A percentile compares a stretch with the other conserved stretches of the same genome.
These are phyloP conservation scores for Botrytis paeoniae DNA, from an alignment of 2,329 filamentous ascomycete genomes.

Conservation along the genomic window DNA sequence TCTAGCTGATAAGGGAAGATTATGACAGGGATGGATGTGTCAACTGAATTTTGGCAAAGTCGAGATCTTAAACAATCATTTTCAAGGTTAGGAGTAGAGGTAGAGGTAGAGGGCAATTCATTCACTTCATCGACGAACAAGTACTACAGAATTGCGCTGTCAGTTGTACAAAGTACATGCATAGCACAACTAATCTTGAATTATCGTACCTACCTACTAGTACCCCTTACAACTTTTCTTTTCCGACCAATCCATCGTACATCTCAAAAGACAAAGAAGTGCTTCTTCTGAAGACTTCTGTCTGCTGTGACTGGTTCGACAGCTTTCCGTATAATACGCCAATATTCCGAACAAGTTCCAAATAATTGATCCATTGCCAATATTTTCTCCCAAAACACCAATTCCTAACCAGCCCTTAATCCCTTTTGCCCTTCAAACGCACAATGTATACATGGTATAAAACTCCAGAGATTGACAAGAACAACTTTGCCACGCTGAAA, in stretches of 20 bases:
- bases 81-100: not conserved
- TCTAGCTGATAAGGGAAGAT: not conserved
- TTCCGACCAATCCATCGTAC: not conserved
- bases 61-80: not conserved
- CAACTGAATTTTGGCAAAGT: not conserved
- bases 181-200: not conserved
- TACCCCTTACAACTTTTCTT: not conserved
- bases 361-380: not conserved
- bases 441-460: conserved; percentile 4
- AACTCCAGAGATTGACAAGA: conserved; percentile 14
- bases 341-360: not conserved
- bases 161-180: not conserved
- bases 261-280: not conserved
- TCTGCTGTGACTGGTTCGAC: not conserved
- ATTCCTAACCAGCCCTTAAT: not conserved
- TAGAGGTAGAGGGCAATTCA: not conserved
- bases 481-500: conserved; percentile 25
- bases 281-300: not conserved
- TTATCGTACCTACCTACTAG: not conserved
- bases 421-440: not conserved
- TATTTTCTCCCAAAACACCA: conserved; percentile 1
- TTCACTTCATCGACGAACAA: not conserved
- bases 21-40: conserved; percentile 16
- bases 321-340: not conserved
- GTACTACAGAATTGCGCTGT: not conserved